Percentiles rank a stretch among this genome's conserved stretches.
phyloP scores from a whole-genome alignment of 2,329 filamentous ascomycete genomes.

The Penicillium sp. region DNA sequence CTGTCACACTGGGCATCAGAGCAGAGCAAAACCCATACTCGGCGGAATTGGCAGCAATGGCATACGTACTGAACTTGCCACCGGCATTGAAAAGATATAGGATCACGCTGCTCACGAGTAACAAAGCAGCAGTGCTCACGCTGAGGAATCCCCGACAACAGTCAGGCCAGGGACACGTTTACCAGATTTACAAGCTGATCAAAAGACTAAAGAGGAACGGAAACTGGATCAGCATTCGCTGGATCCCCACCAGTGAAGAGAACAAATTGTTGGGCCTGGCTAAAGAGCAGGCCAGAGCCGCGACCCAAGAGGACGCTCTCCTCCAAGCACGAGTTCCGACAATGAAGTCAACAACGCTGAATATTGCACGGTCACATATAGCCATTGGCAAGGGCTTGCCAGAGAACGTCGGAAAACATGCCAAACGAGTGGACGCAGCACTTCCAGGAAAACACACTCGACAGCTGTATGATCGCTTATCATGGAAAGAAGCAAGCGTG shows the following conservation, averaged over 20 bases:
- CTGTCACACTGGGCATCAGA: constrained; percentile 17
- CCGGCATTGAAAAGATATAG: constrained; percentile 16
- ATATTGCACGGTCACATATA: constrained; percentile 21
- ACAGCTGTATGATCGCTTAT: neutral
- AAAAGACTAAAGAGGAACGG: constrained; percentile 17
- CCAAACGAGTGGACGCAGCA: too few species aligned
- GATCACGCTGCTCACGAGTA: constrained; percentile 22
- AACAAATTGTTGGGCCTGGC: constrained; percentile 18
- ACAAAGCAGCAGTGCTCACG: constrained; percentile 24
- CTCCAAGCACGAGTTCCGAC: constrained; percentile 13
- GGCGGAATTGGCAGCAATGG: constrained; percentile 25
- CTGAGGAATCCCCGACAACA: constrained; percentile 21
- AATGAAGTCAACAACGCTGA: constrained; percentile 28
- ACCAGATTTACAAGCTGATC: constrained; percentile 24
- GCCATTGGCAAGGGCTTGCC: neutral
- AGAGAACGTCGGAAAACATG: too few species aligned
- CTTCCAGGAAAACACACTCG: too few species aligned
- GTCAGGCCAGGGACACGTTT: constrained; percentile 20
- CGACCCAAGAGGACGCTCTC: constrained; percentile 19
- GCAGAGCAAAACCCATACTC: constrained; percentile 25
- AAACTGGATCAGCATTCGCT: constrained; percentile 20
- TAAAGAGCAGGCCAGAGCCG: constrained; percentile 21
- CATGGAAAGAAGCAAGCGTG: too few species aligned
- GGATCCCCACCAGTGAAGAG: constrained; percentile 15
- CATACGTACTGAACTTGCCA: constrained; percentile 18